Conservation (phyloP, 768 basidiomycete genomes). For the Trametes cinnabarina region DNA sequence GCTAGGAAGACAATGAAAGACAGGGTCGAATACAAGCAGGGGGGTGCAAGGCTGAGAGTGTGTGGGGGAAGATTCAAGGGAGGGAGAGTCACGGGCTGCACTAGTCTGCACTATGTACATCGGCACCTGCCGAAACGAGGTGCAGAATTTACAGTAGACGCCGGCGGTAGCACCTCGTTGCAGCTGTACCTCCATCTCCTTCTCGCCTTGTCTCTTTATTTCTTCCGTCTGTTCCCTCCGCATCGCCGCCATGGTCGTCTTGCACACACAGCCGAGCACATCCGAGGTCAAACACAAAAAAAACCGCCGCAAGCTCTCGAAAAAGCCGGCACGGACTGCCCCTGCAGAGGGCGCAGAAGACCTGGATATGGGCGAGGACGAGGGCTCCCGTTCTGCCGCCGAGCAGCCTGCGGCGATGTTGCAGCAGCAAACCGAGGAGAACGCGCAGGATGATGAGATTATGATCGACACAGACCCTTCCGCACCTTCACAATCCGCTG, state of each 20-base stretch:
- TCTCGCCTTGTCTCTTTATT: neutral
- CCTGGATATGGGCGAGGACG: constrained; percentile 20
- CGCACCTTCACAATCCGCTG: constrained; percentile 45
- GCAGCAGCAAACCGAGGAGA: constrained; percentile 8
- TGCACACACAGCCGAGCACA: constrained; percentile 34
- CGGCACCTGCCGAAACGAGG: constrained; percentile 21
- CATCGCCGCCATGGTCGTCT: constrained; percentile 39
- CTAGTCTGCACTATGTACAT: too few relatives aligned
- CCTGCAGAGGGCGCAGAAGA: constrained; percentile 21
- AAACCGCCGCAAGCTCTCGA: constrained; percentile 43
- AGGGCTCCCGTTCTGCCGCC: neutral
- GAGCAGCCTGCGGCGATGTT: neutral
- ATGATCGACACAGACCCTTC: constrained; percentile 56
- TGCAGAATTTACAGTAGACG: constrained; percentile 24
- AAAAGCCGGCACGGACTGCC: constrained; percentile 32
- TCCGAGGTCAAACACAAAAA: constrained; percentile 40
- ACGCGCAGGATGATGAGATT: constrained; percentile 56
- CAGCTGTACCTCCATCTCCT: constrained; percentile 6
- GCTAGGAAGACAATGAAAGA: neutral
- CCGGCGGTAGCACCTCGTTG: constrained; percentile 8
- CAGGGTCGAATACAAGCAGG: neutral
- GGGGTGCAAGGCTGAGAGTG: neutral
- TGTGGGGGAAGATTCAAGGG: constrained; percentile 1
- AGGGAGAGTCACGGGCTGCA: neutral
- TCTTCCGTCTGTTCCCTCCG: neutral